phyloP scores from a whole-genome alignment of 257 asterid species.

The Lycium barbarum region DNA sequence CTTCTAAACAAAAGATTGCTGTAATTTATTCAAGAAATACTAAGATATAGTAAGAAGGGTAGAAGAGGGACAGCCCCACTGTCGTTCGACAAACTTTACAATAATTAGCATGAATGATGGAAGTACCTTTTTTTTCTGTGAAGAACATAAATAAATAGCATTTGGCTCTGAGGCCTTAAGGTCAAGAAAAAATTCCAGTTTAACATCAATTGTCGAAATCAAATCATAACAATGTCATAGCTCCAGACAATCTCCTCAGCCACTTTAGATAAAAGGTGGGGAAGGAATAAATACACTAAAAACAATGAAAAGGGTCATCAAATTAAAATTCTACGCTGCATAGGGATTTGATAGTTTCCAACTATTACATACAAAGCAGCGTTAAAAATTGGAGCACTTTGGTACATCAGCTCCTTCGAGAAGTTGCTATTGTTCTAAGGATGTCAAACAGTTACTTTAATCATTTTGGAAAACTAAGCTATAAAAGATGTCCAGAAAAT shows the following conservation, averaged over 20 bases:
- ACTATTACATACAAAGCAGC: neutral
- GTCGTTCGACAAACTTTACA: slow-evolving; percentile 7
- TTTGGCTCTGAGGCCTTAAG: neutral
- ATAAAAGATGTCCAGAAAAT: neutral
- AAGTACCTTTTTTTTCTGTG: neutral
- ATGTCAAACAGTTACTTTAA: slow-evolving; percentile 14
- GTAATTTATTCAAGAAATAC: neutral
- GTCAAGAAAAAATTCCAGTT: neutral
- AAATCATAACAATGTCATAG: slow-evolving; percentile 13
- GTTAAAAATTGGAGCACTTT: neutral
- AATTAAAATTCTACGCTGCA: slow-evolving; percentile 10
- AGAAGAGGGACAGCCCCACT: slow-evolving; percentile 9
- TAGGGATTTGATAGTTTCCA: neutral
- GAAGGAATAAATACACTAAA: slow-evolving; percentile 12
- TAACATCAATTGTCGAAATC: slow-evolving; percentile 2
- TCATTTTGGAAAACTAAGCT: neutral
- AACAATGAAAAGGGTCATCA: neutral
- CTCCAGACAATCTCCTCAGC: neutral
- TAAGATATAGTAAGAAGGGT: neutral
- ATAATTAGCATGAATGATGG: neutral
- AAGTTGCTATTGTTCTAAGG: neutral
- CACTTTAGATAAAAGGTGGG: neutral
- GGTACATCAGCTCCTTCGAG: slow-evolving; percentile 1
- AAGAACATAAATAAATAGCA: slow-evolving; percentile 10
- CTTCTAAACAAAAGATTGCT: slow-evolving; percentile 16